These are phyloP conservation scores for Naganishia vaughanmartiniae DNA, from an alignment of 768 basidiomycete genomes.

Conservation along the genomic window DNA sequence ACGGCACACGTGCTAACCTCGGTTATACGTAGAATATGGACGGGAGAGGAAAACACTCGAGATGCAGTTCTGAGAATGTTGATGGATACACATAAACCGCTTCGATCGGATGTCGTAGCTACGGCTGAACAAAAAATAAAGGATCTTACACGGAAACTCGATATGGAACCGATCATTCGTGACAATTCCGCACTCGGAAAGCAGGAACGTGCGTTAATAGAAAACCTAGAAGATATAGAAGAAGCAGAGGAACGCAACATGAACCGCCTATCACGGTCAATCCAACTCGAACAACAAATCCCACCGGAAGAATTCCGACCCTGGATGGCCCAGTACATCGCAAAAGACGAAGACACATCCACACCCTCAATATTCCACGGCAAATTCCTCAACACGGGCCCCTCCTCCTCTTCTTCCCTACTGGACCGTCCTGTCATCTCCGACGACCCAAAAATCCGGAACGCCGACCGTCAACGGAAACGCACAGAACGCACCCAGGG, in stretches of 20 bases:
- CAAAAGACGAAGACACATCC: conserved; percentile 24
- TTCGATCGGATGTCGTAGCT: conserved; percentile 61
- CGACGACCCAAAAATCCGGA: conserved; percentile 21
- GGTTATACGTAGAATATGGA: conserved; percentile 58
- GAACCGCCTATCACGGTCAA: conserved; percentile 8
- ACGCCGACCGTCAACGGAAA: conserved; percentile 53
- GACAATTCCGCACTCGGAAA: conserved; percentile 46
- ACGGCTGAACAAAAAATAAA: conserved; percentile 42
- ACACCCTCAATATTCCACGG: conserved; percentile 46
- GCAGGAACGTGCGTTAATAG: conserved; percentile 35
- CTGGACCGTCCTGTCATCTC: conserved; percentile 26
- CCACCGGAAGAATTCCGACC: conserved; percentile 28
- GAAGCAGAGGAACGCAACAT: not conserved
- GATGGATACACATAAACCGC: conserved; percentile 79
- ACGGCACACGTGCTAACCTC: not conserved
- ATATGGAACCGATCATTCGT: conserved; percentile 55
- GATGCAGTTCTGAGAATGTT: conserved; percentile 79
- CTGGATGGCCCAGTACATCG: conserved; percentile 31
- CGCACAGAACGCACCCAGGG: conserved; percentile 61
- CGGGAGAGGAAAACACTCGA: conserved; percentile 68
- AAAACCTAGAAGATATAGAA: not conserved
- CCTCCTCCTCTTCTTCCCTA: conserved; percentile 15
- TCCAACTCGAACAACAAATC: conserved; percentile 26
- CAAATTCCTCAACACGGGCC: conserved; percentile 39
- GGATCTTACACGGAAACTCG: conserved; percentile 39